Evolutionary conservation across 108 stramenopile genomes (phyloP).

Genomic region (Fragilariopsis cylindrus): DNA sequence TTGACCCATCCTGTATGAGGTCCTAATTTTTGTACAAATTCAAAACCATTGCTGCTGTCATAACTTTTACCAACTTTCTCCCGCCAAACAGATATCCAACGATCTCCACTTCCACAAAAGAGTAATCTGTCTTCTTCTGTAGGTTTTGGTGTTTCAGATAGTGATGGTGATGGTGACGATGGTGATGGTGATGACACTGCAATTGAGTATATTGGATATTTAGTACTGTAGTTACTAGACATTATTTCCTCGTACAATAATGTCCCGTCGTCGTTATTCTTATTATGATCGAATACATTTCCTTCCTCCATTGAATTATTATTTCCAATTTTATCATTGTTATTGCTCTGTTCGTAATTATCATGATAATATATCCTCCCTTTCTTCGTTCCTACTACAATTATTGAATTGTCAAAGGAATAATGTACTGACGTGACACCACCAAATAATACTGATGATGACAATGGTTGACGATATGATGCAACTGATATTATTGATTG

Average conservation of each 20-base stretch:
- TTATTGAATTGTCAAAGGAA: neutral
- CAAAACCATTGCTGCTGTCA: neutral
- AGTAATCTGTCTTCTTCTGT: neutral
- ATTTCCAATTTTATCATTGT: neutral
- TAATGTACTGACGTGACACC: neutral
- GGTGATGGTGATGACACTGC: neutral
- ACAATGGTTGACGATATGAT: too few species aligned
- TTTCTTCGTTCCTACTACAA: conserved; percentile 8
- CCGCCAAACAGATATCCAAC: conserved; percentile 44
- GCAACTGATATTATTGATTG: too few species aligned
- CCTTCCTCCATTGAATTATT: neutral
- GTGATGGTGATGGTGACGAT: too few species aligned
- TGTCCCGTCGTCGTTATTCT: neutral
- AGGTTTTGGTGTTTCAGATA: too few species aligned
- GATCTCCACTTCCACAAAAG: conserved; percentile 48
- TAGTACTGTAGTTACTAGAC: conserved; percentile 1
- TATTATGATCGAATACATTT: neutral
- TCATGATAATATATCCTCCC: neutral
- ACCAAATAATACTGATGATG: neutral
- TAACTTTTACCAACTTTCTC: neutral
- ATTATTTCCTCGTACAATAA: neutral
- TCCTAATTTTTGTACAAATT: conserved; percentile 36
- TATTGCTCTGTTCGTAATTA: too few species aligned
- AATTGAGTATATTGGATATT: conserved; percentile 13
- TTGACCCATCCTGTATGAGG: conserved; percentile 67